A percentile compares a stretch with the other conserved stretches of the same genome.
Conservation (phyloP, 768 basidiomycete species). For the Leccinum subgranulosum region DNA sequence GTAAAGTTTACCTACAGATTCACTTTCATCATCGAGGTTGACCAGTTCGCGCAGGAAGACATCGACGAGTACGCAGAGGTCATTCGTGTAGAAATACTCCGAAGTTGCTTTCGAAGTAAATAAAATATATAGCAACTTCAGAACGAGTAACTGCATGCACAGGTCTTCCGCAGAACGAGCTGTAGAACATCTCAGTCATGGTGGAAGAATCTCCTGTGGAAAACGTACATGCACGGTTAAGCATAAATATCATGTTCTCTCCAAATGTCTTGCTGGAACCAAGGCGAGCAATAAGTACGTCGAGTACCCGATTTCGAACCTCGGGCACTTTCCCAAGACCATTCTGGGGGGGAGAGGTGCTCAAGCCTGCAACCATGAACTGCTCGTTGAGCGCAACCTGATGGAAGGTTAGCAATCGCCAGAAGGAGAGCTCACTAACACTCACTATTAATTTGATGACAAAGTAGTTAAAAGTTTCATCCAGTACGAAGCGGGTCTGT, state of each 20-base stretch:
- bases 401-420: slow-evolving; percentile 6
- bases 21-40: slow-evolving; percentile 90
- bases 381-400: slow-evolving; percentile 95
- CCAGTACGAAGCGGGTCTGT: slow-evolving; percentile 79
- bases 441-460: slow-evolving; percentile 92
- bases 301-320: slow-evolving; percentile 73
- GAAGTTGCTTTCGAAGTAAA: slow-evolving; percentile 91
- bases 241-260: slow-evolving; percentile 98
- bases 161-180: slow-evolving; percentile 86
- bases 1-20: slow-evolving; percentile 61
- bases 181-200: slow-evolving; percentile 29
- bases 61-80: slow-evolving; percentile 92
- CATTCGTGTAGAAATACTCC: slow-evolving; percentile 98
- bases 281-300: slow-evolving; percentile 78
- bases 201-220: not conserved
- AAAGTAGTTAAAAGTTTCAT: slow-evolving; percentile 93
- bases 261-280: slow-evolving; percentile 93
- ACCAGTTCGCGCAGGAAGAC: slow-evolving; percentile 94
- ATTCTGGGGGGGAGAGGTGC: slow-evolving; percentile 22
- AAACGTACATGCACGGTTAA: slow-evolving; percentile 86
- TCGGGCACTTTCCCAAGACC: slow-evolving; percentile 35
- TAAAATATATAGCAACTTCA: slow-evolving; percentile 92
- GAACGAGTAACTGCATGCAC: slow-evolving; percentile 90
- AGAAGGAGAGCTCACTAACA: slow-evolving; percentile 2
- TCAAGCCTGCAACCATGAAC: slow-evolving; percentile 89